Evolutionary conservation across 2,329 filamentous ascomycete species (phyloP).

Genomic region (Madurella mycetomatis): DNA sequence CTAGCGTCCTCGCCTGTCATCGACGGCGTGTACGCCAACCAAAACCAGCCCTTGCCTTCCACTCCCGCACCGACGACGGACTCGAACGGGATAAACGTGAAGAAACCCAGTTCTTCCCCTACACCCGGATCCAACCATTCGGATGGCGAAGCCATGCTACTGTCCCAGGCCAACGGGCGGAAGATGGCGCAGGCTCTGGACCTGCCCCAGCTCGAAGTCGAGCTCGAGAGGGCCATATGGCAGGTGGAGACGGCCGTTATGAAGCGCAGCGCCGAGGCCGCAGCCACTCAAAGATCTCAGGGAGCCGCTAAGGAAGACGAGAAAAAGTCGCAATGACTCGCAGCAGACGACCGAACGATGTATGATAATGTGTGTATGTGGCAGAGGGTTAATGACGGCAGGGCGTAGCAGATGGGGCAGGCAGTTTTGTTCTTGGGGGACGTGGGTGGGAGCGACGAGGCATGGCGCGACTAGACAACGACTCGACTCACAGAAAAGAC

Average conservation of each 20-base stretch:
- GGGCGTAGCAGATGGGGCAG: background rate
- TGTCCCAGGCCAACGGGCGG: slow-evolving; percentile 32
- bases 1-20: slow-evolving; percentile 63
- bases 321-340: slow-evolving; percentile 22
- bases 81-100: slow-evolving; percentile 18
- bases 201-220: slow-evolving; percentile 65
- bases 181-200: slow-evolving; percentile 49
- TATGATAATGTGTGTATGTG: slow-evolving; percentile 13
- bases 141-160: slow-evolving; percentile 41
- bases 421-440: slow-evolving; percentile 1
- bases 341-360: slow-evolving; percentile 12
- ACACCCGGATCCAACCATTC: slow-evolving; percentile 14
- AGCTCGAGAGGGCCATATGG: slow-evolving; percentile 71
- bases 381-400: background rate
- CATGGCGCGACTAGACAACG: background rate
- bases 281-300: slow-evolving; percentile 9
- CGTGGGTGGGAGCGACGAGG: background rate
- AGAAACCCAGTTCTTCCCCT: slow-evolving; percentile 18
- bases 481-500: background rate
- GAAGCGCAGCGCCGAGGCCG: slow-evolving; percentile 30
- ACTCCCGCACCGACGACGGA: slow-evolving; percentile 26
- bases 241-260: slow-evolving; percentile 58
- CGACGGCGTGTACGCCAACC: slow-evolving; percentile 63
- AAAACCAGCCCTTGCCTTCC: slow-evolving; percentile 26
- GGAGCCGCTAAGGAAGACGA: slow-evolving; percentile 10